Conservation (phyloP, 2,329 filamentous ascomycete species). For the Nemania sp. region DNA sequence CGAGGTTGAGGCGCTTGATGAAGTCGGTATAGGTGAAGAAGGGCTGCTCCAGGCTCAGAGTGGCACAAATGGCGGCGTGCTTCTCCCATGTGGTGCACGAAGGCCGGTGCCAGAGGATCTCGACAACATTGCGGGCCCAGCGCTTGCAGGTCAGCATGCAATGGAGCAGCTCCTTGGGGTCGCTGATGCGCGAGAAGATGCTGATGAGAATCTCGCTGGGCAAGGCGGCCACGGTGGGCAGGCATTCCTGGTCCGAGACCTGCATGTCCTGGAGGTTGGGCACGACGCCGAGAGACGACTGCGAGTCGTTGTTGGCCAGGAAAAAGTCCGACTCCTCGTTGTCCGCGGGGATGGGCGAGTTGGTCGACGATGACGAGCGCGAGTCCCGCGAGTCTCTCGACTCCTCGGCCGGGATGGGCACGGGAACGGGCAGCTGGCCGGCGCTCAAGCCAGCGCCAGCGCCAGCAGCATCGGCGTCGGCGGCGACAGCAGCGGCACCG, state of each 20-base stretch:
- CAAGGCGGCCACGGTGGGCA: constrained; percentile 80
- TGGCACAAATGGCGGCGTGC: constrained; percentile 77
- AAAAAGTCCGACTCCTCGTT: constrained; percentile 96
- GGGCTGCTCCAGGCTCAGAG: constrained; percentile 70
- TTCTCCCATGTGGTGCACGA: constrained; percentile 86
- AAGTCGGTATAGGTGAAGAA: constrained; percentile 90
- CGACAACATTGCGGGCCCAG: constrained; percentile 91
- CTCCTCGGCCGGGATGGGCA: constrained; percentile 39
- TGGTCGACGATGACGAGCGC: constrained; percentile 68
- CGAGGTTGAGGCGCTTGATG: constrained; percentile 89
- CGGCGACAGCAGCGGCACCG: neutral
- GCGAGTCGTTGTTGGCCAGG: constrained; percentile 84
- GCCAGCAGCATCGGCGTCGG: constrained; percentile 7
- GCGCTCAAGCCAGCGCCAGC: constrained; percentile 11
- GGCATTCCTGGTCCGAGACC: constrained; percentile 65
- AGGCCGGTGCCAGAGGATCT: constrained; percentile 91
- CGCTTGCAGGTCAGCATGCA: constrained; percentile 94
- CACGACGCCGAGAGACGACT: constrained; percentile 80
- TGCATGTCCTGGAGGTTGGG: constrained; percentile 76
- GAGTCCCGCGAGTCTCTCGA: constrained; percentile 60
- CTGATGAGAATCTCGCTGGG: constrained; percentile 94
- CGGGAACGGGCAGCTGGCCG: constrained; percentile 21
- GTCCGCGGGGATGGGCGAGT: constrained; percentile 73
- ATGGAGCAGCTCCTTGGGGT: constrained; percentile 75
- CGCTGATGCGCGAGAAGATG: constrained; percentile 83